These are phyloP conservation scores for Cyclotella choctawhatcheeana DNA, from an alignment of 108 stramenopile species.

Conservation along the genomic window DNA sequence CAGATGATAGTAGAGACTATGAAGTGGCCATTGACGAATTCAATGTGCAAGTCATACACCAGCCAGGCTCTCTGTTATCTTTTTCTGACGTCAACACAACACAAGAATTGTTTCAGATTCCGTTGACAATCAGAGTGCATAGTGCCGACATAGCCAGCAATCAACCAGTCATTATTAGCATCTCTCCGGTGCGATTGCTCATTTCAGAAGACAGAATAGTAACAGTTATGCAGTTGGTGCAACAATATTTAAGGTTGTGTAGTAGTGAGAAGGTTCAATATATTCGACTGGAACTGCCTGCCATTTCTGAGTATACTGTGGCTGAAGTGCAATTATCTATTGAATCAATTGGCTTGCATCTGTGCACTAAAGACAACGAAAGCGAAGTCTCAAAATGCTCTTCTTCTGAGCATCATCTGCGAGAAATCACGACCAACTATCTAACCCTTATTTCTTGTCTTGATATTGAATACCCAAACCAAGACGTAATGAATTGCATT, in stretches of 20 bases:
- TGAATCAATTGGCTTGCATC: slow-evolving; percentile 24
- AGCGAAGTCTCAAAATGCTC: neutral
- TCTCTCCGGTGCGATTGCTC: slow-evolving; percentile 20
- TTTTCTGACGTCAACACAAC: too few relatives aligned
- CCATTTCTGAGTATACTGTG: slow-evolving; percentile 17
- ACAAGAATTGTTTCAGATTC: too few relatives aligned
- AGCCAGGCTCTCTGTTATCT: too few relatives aligned
- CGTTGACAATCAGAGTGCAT: neutral
- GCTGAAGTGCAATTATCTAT: slow-evolving; percentile 13
- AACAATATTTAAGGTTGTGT: slow-evolving; percentile 4
- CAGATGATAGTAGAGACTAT: neutral
- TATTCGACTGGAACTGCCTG: slow-evolving; percentile 10
- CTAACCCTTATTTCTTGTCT: slow-evolving; percentile 62
- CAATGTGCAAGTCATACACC: too few relatives aligned
- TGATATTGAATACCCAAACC: slow-evolving; percentile 62
- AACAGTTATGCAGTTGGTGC: neutral
- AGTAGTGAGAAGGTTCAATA: neutral
- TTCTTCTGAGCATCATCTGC: slow-evolving; percentile 22
- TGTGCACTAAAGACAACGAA: slow-evolving; percentile 8
- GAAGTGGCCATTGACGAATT: too few relatives aligned
- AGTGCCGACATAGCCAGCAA: too few relatives aligned
- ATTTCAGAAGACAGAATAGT: slow-evolving; percentile 36
- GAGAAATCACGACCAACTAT: slow-evolving; percentile 58
- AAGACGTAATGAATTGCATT: slow-evolving; percentile 65
- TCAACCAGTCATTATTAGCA: neutral